Evolutionary conservation across 2,329 filamentous ascomycete genomes (phyloP).

Genomic region (Eutypa lata): DNA sequence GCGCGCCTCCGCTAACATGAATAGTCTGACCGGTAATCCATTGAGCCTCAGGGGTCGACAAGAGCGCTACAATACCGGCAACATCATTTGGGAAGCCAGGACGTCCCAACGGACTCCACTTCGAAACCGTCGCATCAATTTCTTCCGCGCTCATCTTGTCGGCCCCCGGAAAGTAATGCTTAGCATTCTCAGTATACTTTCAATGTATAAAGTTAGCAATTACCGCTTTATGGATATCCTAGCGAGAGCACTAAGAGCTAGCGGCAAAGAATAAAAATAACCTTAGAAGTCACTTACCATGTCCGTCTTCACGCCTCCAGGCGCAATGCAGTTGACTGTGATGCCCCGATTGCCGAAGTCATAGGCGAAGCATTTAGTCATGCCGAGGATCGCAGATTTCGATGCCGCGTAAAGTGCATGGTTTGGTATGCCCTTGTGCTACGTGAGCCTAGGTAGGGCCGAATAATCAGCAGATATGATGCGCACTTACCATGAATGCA

Average conservation of each 20-base stretch:
- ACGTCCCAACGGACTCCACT: slow-evolving; percentile 4
- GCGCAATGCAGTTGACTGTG: slow-evolving; percentile 19
- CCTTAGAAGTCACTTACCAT: no score
- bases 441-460: neutral
- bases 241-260: no score
- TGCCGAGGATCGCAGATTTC: neutral
- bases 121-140: slow-evolving; percentile 4
- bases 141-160: slow-evolving; percentile 3
- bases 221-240: no score
- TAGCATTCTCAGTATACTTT: slow-evolving; percentile 5
- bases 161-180: slow-evolving; percentile 8
- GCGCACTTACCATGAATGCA: slow-evolving; percentile 12
- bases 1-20: slow-evolving; percentile 12
- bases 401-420: neutral
- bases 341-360: slow-evolving; percentile 9
- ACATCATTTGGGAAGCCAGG: slow-evolving; percentile 17
- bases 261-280: no score
- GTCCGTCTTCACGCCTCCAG: slow-evolving; percentile 10
- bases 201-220: no score
- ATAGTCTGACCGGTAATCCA: slow-evolving; percentile 16
- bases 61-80: slow-evolving; percentile 35
- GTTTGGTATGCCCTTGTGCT: neutral
- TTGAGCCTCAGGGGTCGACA: slow-evolving; percentile 24
- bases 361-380: neutral
- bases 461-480: neutral